Conservation (phyloP, 345 rosid species). For the Boechera stricta region DNA sequence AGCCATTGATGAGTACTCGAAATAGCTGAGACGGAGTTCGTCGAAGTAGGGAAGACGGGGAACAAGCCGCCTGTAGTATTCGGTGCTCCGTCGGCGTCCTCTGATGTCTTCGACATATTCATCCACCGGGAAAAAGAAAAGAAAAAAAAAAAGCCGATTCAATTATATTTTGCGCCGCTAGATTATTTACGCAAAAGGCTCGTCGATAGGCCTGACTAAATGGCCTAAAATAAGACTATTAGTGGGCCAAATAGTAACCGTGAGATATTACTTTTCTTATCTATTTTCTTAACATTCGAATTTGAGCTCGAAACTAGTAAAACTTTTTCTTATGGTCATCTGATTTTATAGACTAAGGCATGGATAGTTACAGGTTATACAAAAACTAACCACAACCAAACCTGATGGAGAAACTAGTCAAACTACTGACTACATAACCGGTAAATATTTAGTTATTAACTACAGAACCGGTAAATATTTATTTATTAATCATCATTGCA, state of each 20-base stretch:
- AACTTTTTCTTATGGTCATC: too few relatives aligned
- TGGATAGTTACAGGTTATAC: too few relatives aligned
- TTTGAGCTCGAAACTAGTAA: background rate
- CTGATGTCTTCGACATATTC: constrained; percentile 38
- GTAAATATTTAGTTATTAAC: too few relatives aligned
- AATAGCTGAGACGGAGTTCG: constrained; percentile 39
- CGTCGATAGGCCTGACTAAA: background rate
- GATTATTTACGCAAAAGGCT: constrained; percentile 21
- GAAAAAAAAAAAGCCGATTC: background rate
- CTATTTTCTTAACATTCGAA: too few relatives aligned
- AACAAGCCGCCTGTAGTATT: constrained; percentile 46
- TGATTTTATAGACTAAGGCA: too few relatives aligned
- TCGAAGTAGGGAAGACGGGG: constrained; percentile 49
- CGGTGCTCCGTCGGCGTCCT: constrained; percentile 41
- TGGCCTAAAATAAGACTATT: background rate
- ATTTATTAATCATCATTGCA: too few relatives aligned
- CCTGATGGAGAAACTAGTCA: too few relatives aligned
- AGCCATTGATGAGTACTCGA: constrained; percentile 65
- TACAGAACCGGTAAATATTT: too few relatives aligned
- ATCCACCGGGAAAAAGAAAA: background rate
- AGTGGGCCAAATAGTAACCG: background rate
- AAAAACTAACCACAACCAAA: too few relatives aligned
- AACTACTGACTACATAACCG: too few relatives aligned
- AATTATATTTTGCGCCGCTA: background rate
- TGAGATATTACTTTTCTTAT: too few relatives aligned